phyloP scores from a whole-genome alignment of 345 rosid species.

The Erysimum cheiranthoides region DNA sequence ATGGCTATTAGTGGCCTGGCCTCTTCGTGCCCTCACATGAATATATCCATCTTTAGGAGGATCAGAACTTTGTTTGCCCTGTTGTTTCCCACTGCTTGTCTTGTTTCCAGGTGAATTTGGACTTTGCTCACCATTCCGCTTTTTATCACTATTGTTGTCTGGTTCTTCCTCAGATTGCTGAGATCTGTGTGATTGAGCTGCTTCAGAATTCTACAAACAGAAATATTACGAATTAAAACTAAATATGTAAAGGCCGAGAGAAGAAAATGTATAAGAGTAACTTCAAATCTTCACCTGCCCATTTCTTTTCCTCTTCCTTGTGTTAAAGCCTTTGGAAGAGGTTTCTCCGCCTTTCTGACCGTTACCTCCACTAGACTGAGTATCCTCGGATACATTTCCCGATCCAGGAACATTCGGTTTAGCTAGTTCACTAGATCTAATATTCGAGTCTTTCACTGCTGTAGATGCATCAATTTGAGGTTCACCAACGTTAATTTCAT shows the following conservation, averaged over 20 bases:
- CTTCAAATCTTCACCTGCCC: conserved; percentile 55
- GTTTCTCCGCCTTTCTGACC: conserved; percentile 60
- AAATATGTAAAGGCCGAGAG: neutral
- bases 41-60: conserved; percentile 90
- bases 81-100: conserved; percentile 68
- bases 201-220: conserved; percentile 57
- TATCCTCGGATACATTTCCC: conserved; percentile 80
- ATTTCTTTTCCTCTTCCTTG: conserved; percentile 80
- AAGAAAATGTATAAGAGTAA: conserved; percentile 20
- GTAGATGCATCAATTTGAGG: conserved; percentile 58
- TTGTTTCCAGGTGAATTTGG: conserved; percentile 57
- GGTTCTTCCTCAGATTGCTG: conserved; percentile 58
- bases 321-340: conserved; percentile 56
- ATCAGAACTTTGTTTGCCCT: conserved; percentile 70
- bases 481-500: conserved; percentile 55
- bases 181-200: conserved; percentile 55
- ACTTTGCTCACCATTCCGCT: conserved; percentile 60
- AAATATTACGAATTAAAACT: neutral
- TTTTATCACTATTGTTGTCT: conserved; percentile 59
- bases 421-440: conserved; percentile 58
- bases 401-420: conserved; percentile 69
- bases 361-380: conserved; percentile 76
- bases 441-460: conserved; percentile 54
- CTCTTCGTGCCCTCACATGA: conserved; percentile 97
- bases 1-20: conserved; percentile 98